Evolutionary conservation across 331 rosid species (phyloP).

Genomic region (Acacia pycnantha): DNA sequence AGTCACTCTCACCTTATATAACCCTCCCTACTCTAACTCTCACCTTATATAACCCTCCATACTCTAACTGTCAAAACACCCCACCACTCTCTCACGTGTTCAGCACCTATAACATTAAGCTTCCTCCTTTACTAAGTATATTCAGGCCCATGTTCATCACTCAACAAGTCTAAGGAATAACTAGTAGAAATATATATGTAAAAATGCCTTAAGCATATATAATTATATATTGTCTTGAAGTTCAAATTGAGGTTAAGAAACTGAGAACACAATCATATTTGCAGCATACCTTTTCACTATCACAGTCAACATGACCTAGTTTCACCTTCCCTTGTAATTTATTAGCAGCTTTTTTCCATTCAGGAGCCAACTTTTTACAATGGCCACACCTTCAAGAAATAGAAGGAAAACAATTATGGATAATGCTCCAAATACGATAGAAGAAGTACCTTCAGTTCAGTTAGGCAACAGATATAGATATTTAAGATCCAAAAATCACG

Average conservation of each 20-base stretch:
- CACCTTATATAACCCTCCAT: background rate
- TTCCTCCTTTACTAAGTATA: background rate
- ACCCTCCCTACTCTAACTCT: background rate
- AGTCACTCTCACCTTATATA: background rate
- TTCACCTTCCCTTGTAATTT: conserved; percentile 88
- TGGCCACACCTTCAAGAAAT: conserved; percentile 87
- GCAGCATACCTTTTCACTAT: conserved; percentile 78
- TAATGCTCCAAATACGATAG: conserved; percentile 11
- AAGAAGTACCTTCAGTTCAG: conserved; percentile 6
- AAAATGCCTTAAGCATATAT: background rate
- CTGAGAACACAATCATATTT: background rate
- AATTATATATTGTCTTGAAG: background rate
- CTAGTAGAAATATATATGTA: background rate
- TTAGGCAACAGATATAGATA: conserved; percentile 15
- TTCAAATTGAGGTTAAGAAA: background rate
- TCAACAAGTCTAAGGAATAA: background rate
- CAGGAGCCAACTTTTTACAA: conserved; percentile 95
- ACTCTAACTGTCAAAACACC: background rate
- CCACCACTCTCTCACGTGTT: background rate
- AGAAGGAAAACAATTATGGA: conserved; percentile 16
- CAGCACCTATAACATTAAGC: background rate
- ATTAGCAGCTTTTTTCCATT: conserved; percentile 88
- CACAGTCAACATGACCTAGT: conserved; percentile 97
- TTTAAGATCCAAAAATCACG: background rate
- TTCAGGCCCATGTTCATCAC: background rate